Base-by-base conservation (phyloP, 139 green algal genomes). In the Pleodorina starrii region DNA sequence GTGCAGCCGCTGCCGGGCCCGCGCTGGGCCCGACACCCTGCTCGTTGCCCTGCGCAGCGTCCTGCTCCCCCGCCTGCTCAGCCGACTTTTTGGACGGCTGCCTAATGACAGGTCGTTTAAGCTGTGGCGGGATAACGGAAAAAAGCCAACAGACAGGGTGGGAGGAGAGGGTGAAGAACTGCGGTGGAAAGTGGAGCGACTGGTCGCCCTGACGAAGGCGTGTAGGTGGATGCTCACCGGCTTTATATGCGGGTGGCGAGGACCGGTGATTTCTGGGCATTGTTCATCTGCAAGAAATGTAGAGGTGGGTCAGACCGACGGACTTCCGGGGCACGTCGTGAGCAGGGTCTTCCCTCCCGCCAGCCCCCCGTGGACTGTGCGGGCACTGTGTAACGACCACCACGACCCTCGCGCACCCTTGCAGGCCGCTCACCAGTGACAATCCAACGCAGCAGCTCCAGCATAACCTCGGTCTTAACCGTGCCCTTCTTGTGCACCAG, bases 361-460 rank as follows among this genome's bases (percentile, higher is more conserved):
- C n/a, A n/a, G n/a, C n/a, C n/a, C n/a, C n/a, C n/a, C n/a, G n/a
- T n/a, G n/a, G n/a, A n/a, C n/a, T n/a, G n/a, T n/a, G n/a, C n/a
- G n/a, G n/a, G n/a, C n/a, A n/a, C n/a, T n/a, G n/a, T n/a, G n/a
- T n/a, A n/a, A n/a, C n/a, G n/a, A n/a, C n/a, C n/a, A n/a, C n/a
- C n/a, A n/a, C n/a, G n/a, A n/a, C n/a, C n/a, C n/a, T n/a, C n/a
- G n/a, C n/a, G n/a, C n/a, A n/a, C n/a, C n/a, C n/a, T n/a, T n/a
- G 54, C 54, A 66, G 54, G 21, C 25, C 7, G 54, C 74, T 63
- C 38, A 92, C 89, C 89, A 86, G 91, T 94, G n/a, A 84, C 63
- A 23, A 92, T 86, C 91, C 91, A 94, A 14, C 87, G 90, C 66
- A 91, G 63, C 51, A 94, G 76, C 83, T 89, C 57, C 36, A 92